Percentiles rank a stretch among this genome's conserved stretches.
Conservation (phyloP, 192 early-diverging fungal genomes). For the Phycomyces blakesleeanus region DNA sequence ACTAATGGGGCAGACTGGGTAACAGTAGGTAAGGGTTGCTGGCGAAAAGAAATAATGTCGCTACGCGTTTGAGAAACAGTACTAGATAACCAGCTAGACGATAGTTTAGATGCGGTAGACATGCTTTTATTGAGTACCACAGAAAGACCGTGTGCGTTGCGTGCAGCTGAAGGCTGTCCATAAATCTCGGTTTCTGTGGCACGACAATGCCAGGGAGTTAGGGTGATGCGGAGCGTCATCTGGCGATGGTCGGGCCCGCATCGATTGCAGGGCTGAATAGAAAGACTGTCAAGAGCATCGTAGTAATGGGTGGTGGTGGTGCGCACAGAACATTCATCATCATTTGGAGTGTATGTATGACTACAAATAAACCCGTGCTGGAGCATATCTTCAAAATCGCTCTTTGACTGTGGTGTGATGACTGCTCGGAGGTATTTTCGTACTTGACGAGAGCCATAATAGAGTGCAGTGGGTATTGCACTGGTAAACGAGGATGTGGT, state of each 20-base stretch:
- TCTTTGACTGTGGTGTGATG: not conserved
- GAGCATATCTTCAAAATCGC: slow-evolving; percentile 36
- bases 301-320: not conserved
- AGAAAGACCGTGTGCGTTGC: not conserved
- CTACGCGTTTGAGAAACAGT: not conserved
- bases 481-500: not conserved
- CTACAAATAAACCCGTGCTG: slow-evolving; percentile 32
- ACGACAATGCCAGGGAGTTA: slow-evolving; percentile 40
- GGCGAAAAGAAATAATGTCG: no score
- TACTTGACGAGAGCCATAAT: slow-evolving; percentile 7
- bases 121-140: not conserved
- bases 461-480: not conserved
- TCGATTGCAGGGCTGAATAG: not conserved
- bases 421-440: slow-evolving; percentile 3
- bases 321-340: not conserved
- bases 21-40: not conserved
- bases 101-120: not conserved
- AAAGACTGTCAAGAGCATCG: slow-evolving; percentile 6
- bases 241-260: slow-evolving; percentile 13
- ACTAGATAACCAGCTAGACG: not conserved
- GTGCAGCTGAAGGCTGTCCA: slow-evolving; percentile 6
- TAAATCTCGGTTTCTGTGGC: slow-evolving; percentile 40
- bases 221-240: slow-evolving; percentile 32
- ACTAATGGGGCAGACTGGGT: not conserved
- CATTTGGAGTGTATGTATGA: not conserved